Evolutionary conservation across 306 rosid genomes (phyloP), one percentile per base, ranked within the genome.

Genomic region (Coriaria nepalensis): DNA sequence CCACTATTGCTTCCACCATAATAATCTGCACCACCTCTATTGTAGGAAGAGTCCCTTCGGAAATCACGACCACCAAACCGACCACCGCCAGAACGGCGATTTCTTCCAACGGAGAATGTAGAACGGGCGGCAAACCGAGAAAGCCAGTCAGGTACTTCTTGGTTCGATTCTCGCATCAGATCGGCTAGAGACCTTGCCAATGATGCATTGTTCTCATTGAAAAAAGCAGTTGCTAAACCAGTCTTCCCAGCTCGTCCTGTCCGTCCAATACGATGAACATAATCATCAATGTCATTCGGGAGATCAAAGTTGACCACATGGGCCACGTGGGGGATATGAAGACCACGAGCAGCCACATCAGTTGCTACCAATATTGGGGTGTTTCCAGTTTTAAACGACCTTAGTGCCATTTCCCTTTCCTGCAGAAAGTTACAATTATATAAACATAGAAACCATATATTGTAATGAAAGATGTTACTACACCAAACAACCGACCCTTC

Each of bases 311-410:
- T 85, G 49, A 85, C 85, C 33, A 85, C 95, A 58, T 85, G 95
- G 34, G 87, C 82, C 56, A 85, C 95, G 48, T 81, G 93, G 33
- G 93, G 95, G 60, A 85, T 85, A 47, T 85, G 93, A 63, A 85
- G 93, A 52, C 95, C 95, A 56, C 95, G 92, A 8, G 95, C 95
- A 37, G 95, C 95, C 58, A 85, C 95, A 65, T 85, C 95, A 46
- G 95, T 85, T 47, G 95, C 95, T 40, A 85, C 95, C 84, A 85
- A 69, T 45, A 85, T 85, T 5, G 95, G 95, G 36, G 87, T 78
- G 45, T 78, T 76, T 13, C 95, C 95, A 60, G 87, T 85, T 68
- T 79, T 78, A 63, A 85, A 85, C 15, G 87, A 78, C 68, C 80
- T 76, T 62, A 86, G 69, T 43, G 95, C 93, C 2, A 44, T 60